Base-by-base conservation (phyloP, 2,329 filamentous ascomycete genomes). In the Alternaria infectoria region DNA sequence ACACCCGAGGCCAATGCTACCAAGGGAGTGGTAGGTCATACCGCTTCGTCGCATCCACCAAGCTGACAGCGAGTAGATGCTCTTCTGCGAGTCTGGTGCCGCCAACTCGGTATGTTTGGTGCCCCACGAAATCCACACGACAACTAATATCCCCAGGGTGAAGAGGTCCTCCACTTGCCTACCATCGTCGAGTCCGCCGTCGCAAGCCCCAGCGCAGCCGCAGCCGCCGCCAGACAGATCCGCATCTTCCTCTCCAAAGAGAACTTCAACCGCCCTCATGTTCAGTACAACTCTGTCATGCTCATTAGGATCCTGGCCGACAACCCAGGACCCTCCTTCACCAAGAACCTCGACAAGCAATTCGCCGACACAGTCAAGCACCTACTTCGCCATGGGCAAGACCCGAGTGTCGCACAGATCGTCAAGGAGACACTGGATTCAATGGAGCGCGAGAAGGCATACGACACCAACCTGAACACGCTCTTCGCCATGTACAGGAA, bases 271-370 rank as follows among this genome's bases (percentile, higher is more conserved):
- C 81, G 84, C 47, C 88, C 92, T 10, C 89, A 91, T 72, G 89
- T 90, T 70, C 95, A 98, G 80, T 98, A 97, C 86, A 97, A 98
- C 82, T 91, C 93, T 67, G 89, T 98, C 74, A 98, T 98, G 96
- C 87, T 99, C 59, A 86, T 96, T 70, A 91, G 95, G 65, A 99
- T 99, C 74, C 84, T 99, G 69, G 86, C 90, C 71, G 94, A 98
- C 79, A 97, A 99, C 78, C 96, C 96, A 0, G 95, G 95, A 28
- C 86, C 87, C 57, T 93, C 89, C 2, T 99, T 99, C 75, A 97
- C 95, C n/a, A 88, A 91, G 69, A 94, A 97, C 78, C 81, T 98
- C 45, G 94, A 97, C 80, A 86, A 90, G 75, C 93, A 93, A 74
- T 98, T 97, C 75, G 88, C 92, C 57, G 86, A 90, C 45, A 89